Base-by-base conservation (phyloP, 345 rosid genomes). In the Conringia planisiliqua region DNA sequence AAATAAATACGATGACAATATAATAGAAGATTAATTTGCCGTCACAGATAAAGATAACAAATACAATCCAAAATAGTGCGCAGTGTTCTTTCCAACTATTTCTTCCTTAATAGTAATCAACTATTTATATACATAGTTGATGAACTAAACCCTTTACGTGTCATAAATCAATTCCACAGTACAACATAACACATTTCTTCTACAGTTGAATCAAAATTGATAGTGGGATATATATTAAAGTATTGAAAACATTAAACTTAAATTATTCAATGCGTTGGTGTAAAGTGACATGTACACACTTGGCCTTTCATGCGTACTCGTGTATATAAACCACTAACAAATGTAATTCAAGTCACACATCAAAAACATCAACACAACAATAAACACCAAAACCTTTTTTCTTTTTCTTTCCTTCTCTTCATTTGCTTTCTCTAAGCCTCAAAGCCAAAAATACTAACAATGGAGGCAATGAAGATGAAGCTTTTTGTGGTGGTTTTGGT, bases 401-500 rank as follows among this genome's bases (percentile, higher is more conserved):
- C 26, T 10, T 77, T 1, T 32, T 32, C n/a, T n/a, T 32, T 32
- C 35, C 57, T 54, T 77, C 56, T 77, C 62, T 70, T 71, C 72
- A 57, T 48, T 50, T 69, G 67, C 68, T 47, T 16, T 39, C 66
- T 55, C 50, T 2, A 13, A 69, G 38, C 56, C 66, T 77, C 67
- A 55, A 33, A 8, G 24, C 62, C 38, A 65, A 59, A 46, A 33
- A 22, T 33, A 75, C 36, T 17, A 46, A 64, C 55, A 56, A 79
- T 79, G 82, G 82, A 79, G 72, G 73, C 82, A 69, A 69, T 74
- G 79, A 79, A 69, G 76, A 63, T 74, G 79, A 79, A 79, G 79
- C 57, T 79, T 57, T 69, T 64, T 32, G 42, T 79, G 58, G 79
- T 69, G 36, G 35, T 79, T 66, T 17, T 79, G 63, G 76, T 69